Evolutionary conservation across 495 filamentous ascomycete genomes (phyloP), one percentile per base, ranked within the genome.

Genomic region (Hypoxylon fragiforme): DNA sequence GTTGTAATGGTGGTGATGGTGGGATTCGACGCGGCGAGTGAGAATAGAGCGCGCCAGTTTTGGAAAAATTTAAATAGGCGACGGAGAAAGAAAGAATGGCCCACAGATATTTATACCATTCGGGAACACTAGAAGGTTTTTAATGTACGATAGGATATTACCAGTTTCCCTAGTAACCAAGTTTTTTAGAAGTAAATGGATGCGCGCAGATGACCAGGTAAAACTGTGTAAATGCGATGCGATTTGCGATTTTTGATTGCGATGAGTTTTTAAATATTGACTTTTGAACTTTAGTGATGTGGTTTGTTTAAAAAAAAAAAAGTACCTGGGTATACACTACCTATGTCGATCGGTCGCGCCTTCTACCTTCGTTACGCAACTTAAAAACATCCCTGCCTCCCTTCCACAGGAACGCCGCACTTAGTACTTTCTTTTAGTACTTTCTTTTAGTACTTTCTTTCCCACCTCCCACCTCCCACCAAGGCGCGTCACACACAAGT

Each of bases 231-330:
- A 15, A n/a, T 39, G 21, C 18, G 13, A 16, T 50, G 46, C 46
- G 52, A 41, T 48, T n/a, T 28, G 31, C 24, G 41, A 38, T 54
- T 38, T 54, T 38, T 40, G 42, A 44, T 28, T 48, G 56, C 35
- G 39, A 42, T 39, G 14, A 15, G 30, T 47, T 62, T 56, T 62
- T 46, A 52, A 59, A 62, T 62, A 62, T 62, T 62, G 58, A 62
- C 57, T 47, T 47, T 34, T 28, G 24, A 28, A 24, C n/a, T 15
- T 50, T 55, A 46, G 47, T 62, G 58, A 56, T 56, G 58, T 62
- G 58, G 47, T 62, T 56, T 56, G 51, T 62, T 62, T 56, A 62
- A 62, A 56, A 50, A 53, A 57, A 51, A 48, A 28, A 28, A n/a
- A n/a, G n/a, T n/a, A n/a, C n/a, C n/a, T n/a, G n/a, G n/a, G n/a